Evolutionary conservation across 768 basidiomycete genomes (phyloP), one percentile per base, ranked within the genome.

Genomic region (Plicaturopsis crispa): DNA sequence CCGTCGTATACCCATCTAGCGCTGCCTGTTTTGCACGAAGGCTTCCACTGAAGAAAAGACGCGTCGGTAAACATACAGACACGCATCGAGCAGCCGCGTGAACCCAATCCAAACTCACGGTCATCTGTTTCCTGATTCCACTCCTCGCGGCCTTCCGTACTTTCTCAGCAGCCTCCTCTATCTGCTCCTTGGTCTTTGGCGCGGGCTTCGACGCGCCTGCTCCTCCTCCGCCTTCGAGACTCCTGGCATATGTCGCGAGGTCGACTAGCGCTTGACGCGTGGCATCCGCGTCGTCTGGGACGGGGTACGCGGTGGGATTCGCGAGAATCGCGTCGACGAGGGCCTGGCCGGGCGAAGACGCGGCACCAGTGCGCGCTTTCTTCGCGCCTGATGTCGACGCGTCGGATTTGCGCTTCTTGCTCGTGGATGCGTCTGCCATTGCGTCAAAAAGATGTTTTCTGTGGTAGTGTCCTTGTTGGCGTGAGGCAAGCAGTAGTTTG

Each of bases 1-100:
- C 72, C 73, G 39, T 73, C 71, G 43, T 75, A 75, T n/a, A 48
- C 39, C 64, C 65, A 77, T 42, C 63, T 72, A 16, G 75, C 65
- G 5, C 52, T 42, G 12, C 69, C 65, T 0, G 52, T 58, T 50
- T 70, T 72, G 51, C 71, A 74, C 1, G 66, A 62, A 2, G 68
- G 61, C 46, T 65, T 70, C 73, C 73, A 75, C 74, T 73, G 41
- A 4, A n/a, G 33, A 28, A 19, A 41, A 41, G n/a, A 32, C 18
- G 43, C 21, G 21, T 37, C 31, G 21, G 44, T 23, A 33, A 11
- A 23, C 13, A 36, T 13, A 28, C 14, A 19, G 3, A 12, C 23
- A 18, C 11, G 12, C 11, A n/a, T 3, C 4, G 31, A 40, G 40
- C n/a, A n/a, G n/a, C n/a, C n/a, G n/a, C n/a, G n/a, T n/a, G n/a